These are phyloP conservation scores for Nakazawaea ernobii DNA, from an alignment of 805 yeast species.

Conservation along the genomic window DNA sequence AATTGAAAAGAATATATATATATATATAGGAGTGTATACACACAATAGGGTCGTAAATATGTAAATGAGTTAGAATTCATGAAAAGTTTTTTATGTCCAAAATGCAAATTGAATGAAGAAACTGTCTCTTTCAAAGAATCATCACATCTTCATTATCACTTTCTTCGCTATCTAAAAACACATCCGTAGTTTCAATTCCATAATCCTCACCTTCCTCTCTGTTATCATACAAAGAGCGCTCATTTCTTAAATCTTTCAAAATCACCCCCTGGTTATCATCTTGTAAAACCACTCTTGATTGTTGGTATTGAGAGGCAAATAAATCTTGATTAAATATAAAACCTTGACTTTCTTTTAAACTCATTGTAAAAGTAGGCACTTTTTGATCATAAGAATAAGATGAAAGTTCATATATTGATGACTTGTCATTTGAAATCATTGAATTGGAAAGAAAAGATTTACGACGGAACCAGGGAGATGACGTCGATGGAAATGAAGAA, in stretches of 20 bases:
- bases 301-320: constrained; percentile 69
- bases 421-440: constrained; percentile 53
- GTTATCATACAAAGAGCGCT: not conserved
- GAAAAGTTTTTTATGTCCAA: no score
- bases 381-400: constrained; percentile 21
- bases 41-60: no score
- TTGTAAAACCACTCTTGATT: constrained; percentile 34
- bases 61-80: no score
- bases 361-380: constrained; percentile 34
- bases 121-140: not conserved
- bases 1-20: no score
- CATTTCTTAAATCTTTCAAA: constrained; percentile 8
- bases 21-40: no score
- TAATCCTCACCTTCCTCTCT: constrained; percentile 5
- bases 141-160: constrained; percentile 4
- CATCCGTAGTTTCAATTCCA: constrained; percentile 10
- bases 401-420: constrained; percentile 43
- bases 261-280: constrained; percentile 22
- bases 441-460: constrained; percentile 50
- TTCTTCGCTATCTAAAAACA: constrained; percentile 8
- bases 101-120: no score
- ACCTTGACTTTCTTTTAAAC: constrained; percentile 63
- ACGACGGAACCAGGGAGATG: constrained; percentile 51
- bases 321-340: constrained; percentile 73
- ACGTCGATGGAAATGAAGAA: constrained; percentile 28